Conservation (phyloP, 306 rosid genomes). For the Rosa rugosa region DNA sequence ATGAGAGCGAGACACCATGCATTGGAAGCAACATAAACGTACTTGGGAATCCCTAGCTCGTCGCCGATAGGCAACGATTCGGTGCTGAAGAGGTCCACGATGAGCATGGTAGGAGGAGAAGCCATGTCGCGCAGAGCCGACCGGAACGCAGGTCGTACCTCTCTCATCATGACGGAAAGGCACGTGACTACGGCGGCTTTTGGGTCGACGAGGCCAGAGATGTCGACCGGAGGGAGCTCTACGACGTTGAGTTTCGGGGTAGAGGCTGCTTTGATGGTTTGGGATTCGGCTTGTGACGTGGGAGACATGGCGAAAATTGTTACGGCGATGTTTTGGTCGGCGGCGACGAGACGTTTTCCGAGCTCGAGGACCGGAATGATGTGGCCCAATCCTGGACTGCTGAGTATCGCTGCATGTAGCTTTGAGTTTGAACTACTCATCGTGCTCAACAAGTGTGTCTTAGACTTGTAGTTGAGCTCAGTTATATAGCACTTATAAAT, state of each 20-base stretch:
- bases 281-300: slow-evolving; percentile 28
- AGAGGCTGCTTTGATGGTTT: slow-evolving; percentile 25
- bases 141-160: slow-evolving; percentile 4
- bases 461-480: slow-evolving; percentile 6
- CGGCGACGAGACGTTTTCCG: slow-evolving; percentile 31
- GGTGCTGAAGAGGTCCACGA: slow-evolving; percentile 54
- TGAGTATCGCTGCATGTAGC: slow-evolving; percentile 38
- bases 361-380: slow-evolving; percentile 51
- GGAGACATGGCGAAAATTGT: slow-evolving; percentile 41
- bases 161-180: slow-evolving; percentile 34
- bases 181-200: not conserved
- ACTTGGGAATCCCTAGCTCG: slow-evolving; percentile 43
- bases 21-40: slow-evolving; percentile 34
- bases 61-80: slow-evolving; percentile 43
- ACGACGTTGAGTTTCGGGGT: slow-evolving; percentile 26
- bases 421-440: slow-evolving; percentile 11
- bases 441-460: not conserved
- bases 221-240: slow-evolving; percentile 27
- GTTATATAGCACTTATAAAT: not conserved
- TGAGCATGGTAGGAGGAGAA: slow-evolving; percentile 34
- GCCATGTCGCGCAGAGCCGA: not conserved
- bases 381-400: slow-evolving; percentile 62
- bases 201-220: slow-evolving; percentile 18
- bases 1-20: slow-evolving; percentile 49
- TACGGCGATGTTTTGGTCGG: slow-evolving; percentile 26